These are phyloP conservation scores for Podospora bellae-mahoneyi DNA, from an alignment of 495 filamentous ascomycete species.

Conservation along the genomic window DNA sequence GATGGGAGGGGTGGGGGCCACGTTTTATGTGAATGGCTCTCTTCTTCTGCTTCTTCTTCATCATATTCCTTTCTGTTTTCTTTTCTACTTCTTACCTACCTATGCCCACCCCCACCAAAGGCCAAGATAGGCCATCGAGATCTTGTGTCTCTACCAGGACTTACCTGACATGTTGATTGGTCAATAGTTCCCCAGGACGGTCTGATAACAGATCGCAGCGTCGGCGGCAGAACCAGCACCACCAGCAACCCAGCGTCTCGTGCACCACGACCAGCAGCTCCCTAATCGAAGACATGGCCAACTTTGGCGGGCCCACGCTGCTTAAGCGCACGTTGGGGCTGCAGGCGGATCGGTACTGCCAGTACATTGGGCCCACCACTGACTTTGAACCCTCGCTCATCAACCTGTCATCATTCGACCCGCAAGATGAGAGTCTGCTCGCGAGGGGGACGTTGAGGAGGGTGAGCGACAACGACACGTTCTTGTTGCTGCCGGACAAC, in stretches of 20 bases:
- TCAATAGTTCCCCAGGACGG: slow-evolving; percentile 49
- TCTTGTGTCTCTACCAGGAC: not conserved
- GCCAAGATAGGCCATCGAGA: not conserved
- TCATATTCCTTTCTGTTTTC: slow-evolving; percentile 5
- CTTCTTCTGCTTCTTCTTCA: not conserved
- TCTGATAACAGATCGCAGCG: slow-evolving; percentile 52
- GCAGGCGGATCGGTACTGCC: slow-evolving; percentile 59
- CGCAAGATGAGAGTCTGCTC: slow-evolving; percentile 66
- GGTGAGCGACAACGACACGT: slow-evolving; percentile 78
- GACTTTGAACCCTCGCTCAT: slow-evolving; percentile 72
- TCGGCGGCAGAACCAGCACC: slow-evolving; percentile 16
- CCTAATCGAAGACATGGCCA: slow-evolving; percentile 58
- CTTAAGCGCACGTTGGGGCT: slow-evolving; percentile 64
- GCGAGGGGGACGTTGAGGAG: slow-evolving; percentile 68
- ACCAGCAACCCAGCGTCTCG: slow-evolving; percentile 52
- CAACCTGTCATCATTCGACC: slow-evolving; percentile 67
- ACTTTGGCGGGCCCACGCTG: slow-evolving; percentile 56
- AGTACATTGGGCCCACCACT: slow-evolving; percentile 65
- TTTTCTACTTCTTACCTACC: slow-evolving; percentile 1
- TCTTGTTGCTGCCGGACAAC: slow-evolving; percentile 71
- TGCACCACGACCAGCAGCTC: slow-evolving; percentile 53
- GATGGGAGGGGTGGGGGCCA: too few relatives aligned
- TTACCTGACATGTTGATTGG: slow-evolving; percentile 46
- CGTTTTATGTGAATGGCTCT: too few relatives aligned
- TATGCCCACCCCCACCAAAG: not conserved